Evolutionary conservation across 1,284 basidiomycete genomes (phyloP), one percentile per base, ranked within the genome.

Genomic region (Apiotrichum montevideense): DNA sequence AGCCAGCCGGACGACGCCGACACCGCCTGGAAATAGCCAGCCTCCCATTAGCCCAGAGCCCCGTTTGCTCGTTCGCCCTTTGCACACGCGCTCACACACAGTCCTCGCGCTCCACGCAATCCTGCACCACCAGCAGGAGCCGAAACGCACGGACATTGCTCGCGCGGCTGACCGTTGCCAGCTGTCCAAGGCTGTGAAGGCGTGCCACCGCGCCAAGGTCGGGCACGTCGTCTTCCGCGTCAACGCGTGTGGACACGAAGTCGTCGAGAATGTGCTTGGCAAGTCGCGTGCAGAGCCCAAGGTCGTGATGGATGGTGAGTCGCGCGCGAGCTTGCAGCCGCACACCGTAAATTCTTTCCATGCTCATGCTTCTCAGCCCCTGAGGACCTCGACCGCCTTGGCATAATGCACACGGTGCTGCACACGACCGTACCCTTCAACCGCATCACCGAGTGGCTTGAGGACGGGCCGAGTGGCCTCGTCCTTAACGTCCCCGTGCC

Each of bases 401-500:
- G 55, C n/a, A 46, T 72, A n/a, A 61, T 61, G 10, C 55, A 57
- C 41, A 67, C 65, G 6, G 44, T 65, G n/a, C 55, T 67, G 4
- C 64, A 65, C 58, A 62, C 65, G 46, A 50, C 52, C 7, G 60
- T 62, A 5, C 60, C 60, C 2, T 62, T 52, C 55, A 40, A 46
- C 6, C 52, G 60, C 37, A 33, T 62, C 21, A 44, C 32, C 7
- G 52, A 56, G 40, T 62, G 60, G 60, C 51, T 57, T n/a, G 43
- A 51, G 42, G 49, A 58, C 39, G 48, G 51, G 34, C 52, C 47
- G 3, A 29, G 21, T 14, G 56, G 57, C 10, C 49, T 63, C 10
- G n/a, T 63, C 6, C 52, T 71, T 39, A 54, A 61, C 44, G 55
- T 68, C 15, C 63, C 67, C 11, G 59, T 67, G n/a, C 66, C 65